These are phyloP conservation scores for Talaromyces marneffei DNA, from an alignment of 2,329 filamentous ascomycete genomes.

Conservation along the genomic window DNA sequence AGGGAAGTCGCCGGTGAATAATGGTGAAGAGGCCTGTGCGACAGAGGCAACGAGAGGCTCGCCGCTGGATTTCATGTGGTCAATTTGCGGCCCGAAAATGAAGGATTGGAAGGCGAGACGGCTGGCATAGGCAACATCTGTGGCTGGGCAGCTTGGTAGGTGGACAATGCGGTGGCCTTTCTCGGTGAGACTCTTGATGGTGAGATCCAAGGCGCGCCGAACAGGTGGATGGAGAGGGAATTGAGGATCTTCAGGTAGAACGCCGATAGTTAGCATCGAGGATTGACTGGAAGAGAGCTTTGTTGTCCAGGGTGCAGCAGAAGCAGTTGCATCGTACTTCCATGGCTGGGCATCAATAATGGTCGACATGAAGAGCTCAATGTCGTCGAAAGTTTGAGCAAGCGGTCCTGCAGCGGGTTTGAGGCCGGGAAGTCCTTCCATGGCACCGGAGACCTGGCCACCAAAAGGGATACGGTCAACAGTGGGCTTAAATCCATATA, in stretches of 20 bases:
- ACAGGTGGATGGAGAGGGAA: constrained; percentile 52
- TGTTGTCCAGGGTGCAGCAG: constrained; percentile 25
- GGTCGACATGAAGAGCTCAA: background rate
- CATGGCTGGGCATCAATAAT: constrained; percentile 17
- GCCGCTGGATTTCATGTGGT: background rate
- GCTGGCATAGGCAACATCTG: background rate
- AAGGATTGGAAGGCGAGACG: constrained; percentile 11
- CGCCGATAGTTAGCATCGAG: constrained; percentile 27
- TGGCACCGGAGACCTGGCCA: constrained; percentile 22
- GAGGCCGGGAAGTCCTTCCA: constrained; percentile 20
- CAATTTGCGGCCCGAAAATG: constrained; percentile 1
- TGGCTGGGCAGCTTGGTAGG: no score
- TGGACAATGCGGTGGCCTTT: no score
- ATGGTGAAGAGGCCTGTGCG: constrained; percentile 18
- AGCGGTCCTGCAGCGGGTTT: constrained; percentile 33
- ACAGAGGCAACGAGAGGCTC: constrained; percentile 33
- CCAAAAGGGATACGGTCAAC: constrained; percentile 43
- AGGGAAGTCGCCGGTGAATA: constrained; percentile 14
- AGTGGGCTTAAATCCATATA: constrained; percentile 35
- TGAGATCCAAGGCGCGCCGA: constrained; percentile 43
- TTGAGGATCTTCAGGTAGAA: constrained; percentile 31
- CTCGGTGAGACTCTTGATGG: constrained; percentile 1
- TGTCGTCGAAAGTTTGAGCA: constrained; percentile 9
- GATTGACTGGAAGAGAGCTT: constrained; percentile 13
- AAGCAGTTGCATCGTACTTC: constrained; percentile 20